These are phyloP conservation scores for Colletotrichum horii DNA, from an alignment of 2,329 filamentous ascomycete genomes.

Conservation along the genomic window DNA sequence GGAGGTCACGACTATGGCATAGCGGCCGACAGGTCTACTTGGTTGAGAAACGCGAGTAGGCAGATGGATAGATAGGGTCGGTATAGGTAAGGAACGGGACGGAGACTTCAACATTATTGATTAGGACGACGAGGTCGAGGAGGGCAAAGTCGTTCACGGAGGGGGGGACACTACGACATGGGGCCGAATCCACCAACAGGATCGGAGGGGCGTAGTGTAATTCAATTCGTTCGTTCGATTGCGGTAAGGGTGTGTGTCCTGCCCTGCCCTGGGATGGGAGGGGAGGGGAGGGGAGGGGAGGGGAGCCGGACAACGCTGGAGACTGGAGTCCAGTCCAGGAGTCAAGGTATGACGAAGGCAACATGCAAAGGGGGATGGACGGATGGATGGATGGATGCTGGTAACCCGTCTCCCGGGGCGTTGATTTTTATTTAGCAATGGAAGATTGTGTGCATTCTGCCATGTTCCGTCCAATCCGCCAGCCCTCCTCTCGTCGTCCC, in stretches of 20 bases:
- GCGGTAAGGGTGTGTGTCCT: background rate
- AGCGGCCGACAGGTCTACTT: background rate
- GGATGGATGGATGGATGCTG: background rate
- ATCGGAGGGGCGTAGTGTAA: background rate
- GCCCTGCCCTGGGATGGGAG: background rate
- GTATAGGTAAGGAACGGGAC: background rate
- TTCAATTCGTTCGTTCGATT: slow-evolving; percentile 1
- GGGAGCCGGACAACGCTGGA: background rate
- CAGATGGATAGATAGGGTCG: background rate
- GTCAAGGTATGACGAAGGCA: slow-evolving; percentile 9
- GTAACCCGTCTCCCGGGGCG: slow-evolving; percentile 6
- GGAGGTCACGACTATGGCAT: background rate
- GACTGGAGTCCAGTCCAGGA: background rate
- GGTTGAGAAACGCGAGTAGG: background rate
- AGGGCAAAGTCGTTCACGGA: background rate
- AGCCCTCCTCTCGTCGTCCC: background rate
- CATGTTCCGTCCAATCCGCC: background rate
- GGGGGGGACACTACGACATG: background rate
- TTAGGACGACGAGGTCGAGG: background rate
- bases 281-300: too few relatives aligned
- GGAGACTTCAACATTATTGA: background rate
- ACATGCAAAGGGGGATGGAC: background rate
- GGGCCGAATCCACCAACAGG: background rate
- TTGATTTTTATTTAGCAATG: background rate
- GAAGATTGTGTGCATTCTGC: background rate